Conservation (phyloP, 768 basidiomycete species). For the Tricholoma matsutake region DNA sequence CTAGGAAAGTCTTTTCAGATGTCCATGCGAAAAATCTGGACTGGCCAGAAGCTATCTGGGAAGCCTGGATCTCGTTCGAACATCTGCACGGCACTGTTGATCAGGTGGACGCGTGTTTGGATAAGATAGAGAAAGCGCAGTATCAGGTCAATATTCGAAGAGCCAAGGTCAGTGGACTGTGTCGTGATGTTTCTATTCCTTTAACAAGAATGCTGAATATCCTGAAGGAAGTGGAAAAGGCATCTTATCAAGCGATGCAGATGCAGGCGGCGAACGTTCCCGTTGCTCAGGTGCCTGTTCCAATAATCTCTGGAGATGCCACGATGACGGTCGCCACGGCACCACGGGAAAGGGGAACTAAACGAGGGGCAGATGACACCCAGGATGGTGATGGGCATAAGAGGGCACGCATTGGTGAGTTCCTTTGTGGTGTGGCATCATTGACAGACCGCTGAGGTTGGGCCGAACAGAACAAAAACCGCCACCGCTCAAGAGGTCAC, state of each 20-base stretch:
- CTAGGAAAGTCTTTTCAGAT: slow-evolving; percentile 64
- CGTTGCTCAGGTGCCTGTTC: slow-evolving; percentile 26
- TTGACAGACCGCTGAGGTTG: background rate
- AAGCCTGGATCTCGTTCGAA: slow-evolving; percentile 88
- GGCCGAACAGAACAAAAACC: slow-evolving; percentile 39
- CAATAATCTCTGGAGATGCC: slow-evolving; percentile 19
- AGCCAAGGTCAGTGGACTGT: slow-evolving; percentile 47
- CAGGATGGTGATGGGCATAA: slow-evolving; percentile 41
- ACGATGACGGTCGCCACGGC: slow-evolving; percentile 41
- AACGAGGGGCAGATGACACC: slow-evolving; percentile 58
- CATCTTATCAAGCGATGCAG: slow-evolving; percentile 48
- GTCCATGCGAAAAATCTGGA: slow-evolving; percentile 74
- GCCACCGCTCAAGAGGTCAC: slow-evolving; percentile 58
- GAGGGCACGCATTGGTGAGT: slow-evolving; percentile 59
- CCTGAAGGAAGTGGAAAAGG: slow-evolving; percentile 61
- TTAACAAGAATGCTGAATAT: background rate
- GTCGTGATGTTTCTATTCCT: background rate
- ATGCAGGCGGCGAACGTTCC: slow-evolving; percentile 35
- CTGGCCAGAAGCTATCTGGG: slow-evolving; percentile 95
- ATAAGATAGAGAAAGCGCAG: slow-evolving; percentile 64
- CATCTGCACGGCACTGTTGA: slow-evolving; percentile 72
- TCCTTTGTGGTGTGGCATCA: background rate
- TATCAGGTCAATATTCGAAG: slow-evolving; percentile 59
- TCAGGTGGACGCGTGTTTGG: slow-evolving; percentile 59
- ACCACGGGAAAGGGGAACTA: slow-evolving; percentile 40